Evolutionary conservation across 352 stramenopile genomes (phyloP), one percentile per base, ranked within the genome.

Genomic region (Phytophthora chlamydospora): DNA sequence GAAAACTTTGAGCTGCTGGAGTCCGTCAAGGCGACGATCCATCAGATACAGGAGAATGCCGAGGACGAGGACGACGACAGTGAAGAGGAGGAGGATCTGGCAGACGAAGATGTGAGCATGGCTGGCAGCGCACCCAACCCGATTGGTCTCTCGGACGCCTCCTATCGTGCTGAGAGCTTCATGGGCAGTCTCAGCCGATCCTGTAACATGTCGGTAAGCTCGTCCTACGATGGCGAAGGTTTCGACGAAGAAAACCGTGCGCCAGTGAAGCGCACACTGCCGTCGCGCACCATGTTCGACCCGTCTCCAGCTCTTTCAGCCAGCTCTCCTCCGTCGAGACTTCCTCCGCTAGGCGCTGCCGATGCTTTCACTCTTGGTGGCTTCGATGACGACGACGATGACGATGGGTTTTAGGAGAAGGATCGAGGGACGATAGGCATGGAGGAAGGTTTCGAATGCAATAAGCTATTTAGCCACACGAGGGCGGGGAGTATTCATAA

Each of bases 1-100:
- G 83, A 90, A 38, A 93, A 95, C 55, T 71, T 62, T 17, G 76
- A 90, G 7, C 63, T 79, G 24, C 59, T 93, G n/a, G 71, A 82
- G 47, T 67, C 67, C 17, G 76, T 91, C 7, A 88, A 91, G 51
- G 63, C 68, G 17, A 81, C 86, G 21, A 87, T 92, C 34, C 82
- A 61, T 2, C 67, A 78, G 41, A 80, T 89, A 34, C 67, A 89
- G 21, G 74, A 81, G 10, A 52, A 80, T n/a, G 73, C 75, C 33
- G 63, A 83, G n/a, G 68, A 71, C 7, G 71, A 78, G 5, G 66
- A 68, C 3, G 62, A 78, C 19, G 69, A 62, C 2, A 77, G 73
- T 2, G 78, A 84, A 13, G 67, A 78, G 12, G 78, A 85, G 46
- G 68, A 69, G 2, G 66, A 80, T 9, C 71, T 83, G 19, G 65